Percentiles rank a stretch among this genome's conserved stretches.
Evolutionary conservation across 495 filamentous ascomycete genomes (phyloP).

Genomic region (Penicillium atrosanguineum): DNA sequence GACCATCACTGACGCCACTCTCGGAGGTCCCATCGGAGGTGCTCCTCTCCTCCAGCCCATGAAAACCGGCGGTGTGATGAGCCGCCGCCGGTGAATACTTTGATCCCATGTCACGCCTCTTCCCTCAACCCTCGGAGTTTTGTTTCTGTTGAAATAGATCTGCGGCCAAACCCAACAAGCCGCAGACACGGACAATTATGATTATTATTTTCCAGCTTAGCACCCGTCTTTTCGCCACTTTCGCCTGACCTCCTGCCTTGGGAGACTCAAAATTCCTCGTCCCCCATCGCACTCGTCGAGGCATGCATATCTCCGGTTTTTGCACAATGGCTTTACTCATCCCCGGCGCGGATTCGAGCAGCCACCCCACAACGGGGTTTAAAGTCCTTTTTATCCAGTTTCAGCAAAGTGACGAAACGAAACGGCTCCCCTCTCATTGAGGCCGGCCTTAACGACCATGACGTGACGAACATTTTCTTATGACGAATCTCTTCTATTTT

Average conservation of each 20-base stretch:
- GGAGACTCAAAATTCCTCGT: background rate
- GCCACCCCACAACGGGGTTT: background rate
- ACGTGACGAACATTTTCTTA: conserved; percentile 50
- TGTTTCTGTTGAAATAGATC: conserved; percentile 24
- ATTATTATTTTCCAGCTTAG: background rate
- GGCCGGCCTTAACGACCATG: conserved; percentile 37
- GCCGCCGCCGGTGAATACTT: conserved; percentile 34
- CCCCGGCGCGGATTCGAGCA: background rate
- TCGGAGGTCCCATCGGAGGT: conserved; percentile 46
- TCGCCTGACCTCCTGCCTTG: background rate
- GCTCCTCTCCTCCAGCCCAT: conserved; percentile 43
- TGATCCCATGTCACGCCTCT: conserved; percentile 9
- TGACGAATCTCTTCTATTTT: conserved; percentile 34
- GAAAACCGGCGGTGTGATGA: conserved; percentile 41
- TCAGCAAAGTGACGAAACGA: conserved; percentile 11
- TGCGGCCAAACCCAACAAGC: conserved; percentile 4
- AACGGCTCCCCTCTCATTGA: background rate
- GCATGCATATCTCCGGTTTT: background rate
- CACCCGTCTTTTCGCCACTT: background rate
- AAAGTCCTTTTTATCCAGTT: conserved; percentile 1
- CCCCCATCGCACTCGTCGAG: background rate
- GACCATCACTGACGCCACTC: conserved; percentile 63
- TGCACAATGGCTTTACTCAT: background rate
- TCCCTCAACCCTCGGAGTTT: conserved; percentile 17
- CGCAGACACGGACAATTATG: background rate